Evolutionary conservation across 1,139 yeast species (phyloP), one percentile per base, ranked within the genome.

Genomic region (Protomyces inundatus): DNA sequence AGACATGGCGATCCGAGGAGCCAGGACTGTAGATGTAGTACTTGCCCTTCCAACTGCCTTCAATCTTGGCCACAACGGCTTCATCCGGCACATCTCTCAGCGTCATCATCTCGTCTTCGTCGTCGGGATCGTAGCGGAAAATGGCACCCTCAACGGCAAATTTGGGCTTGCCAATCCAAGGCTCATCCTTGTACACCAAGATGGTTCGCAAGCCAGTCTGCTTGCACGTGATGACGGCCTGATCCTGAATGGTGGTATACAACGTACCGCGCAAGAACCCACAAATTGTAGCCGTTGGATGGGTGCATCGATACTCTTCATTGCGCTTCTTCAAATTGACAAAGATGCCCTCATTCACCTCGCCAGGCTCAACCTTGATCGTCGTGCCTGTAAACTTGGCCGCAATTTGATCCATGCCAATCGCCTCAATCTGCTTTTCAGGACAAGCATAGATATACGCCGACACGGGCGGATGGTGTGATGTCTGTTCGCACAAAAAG

Each of bases 391-490:
- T 80, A 74, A 88, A 83, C 42, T 85, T 83, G 35, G 93, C 87
- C 72, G 82, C 84, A 69, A 87, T 80, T 59, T 88, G 88, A 71
- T 85, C 87, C 76, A 87, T 87, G 55, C 95, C 95, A 73, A 86
- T 84, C 65, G 87, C 77, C 40, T 77, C 75, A 23, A 84, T 83
- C 56, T 84, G 79, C 72, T 85, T 80, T 70, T 83, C 81, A 66
- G 83, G 84, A 73, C 88, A 88, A 68, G 80, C 75, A 59, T 87
- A 80, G 34, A 87, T 80, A 70, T 86, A 88, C 1, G 88, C 93
- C 14, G 95, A 87, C 39, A 86, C 84, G 35, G 95, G 93, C 6
- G 95, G 95, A 72, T 87, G 95, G 74, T 88, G 95, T 60, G 87
- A 82, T n/a, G 87, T 93, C 74, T 88, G 95, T 73, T 88, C 95